A percentile compares a stretch with the other conserved stretches of the same genome.
phyloP scores from a whole-genome alignment of 176 grass and related monocot species.

The Raddia guianensis region DNA sequence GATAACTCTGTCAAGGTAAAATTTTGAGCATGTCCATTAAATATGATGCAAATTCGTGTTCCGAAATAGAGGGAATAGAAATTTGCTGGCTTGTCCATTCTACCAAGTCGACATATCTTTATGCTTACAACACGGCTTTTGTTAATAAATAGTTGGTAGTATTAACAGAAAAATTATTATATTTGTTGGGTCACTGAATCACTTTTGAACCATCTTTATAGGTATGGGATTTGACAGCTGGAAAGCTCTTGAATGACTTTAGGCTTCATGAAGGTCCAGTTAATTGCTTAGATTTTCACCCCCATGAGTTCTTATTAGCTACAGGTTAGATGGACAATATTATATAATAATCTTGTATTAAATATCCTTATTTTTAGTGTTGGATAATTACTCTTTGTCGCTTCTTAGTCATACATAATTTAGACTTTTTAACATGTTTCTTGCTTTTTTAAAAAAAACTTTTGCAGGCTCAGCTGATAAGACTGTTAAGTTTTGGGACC shows the following conservation, averaged over 20 bases:
- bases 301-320: slow-evolving; percentile 79
- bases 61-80: neutral
- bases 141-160: slow-evolving; percentile 2
- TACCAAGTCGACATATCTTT: neutral
- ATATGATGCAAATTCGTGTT: neutral
- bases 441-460: slow-evolving; percentile 34
- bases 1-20: slow-evolving; percentile 81
- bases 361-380: slow-evolving; percentile 8
- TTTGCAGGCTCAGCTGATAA: slow-evolving; percentile 80
- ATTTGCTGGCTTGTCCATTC: neutral
- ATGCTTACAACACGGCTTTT: slow-evolving; percentile 22
- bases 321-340: slow-evolving; percentile 63
- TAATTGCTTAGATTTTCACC: slow-evolving; percentile 93
- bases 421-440: neutral
- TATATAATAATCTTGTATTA: slow-evolving; percentile 17
- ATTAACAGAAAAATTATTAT: slow-evolving; percentile 25
- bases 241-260: slow-evolving; percentile 84
- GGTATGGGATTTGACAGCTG: slow-evolving; percentile 98
- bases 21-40: slow-evolving; percentile 25
- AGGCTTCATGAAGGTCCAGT: slow-evolving; percentile 78
- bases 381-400: neutral
- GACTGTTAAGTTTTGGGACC: slow-evolving; percentile 95
- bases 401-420: slow-evolving; percentile 31
- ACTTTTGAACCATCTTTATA: slow-evolving; percentile 42
- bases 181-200: slow-evolving; percentile 32